Evolutionary conservation across 1,284 basidiomycete genomes (phyloP).

Genomic region (Chalciporus sp.): DNA sequence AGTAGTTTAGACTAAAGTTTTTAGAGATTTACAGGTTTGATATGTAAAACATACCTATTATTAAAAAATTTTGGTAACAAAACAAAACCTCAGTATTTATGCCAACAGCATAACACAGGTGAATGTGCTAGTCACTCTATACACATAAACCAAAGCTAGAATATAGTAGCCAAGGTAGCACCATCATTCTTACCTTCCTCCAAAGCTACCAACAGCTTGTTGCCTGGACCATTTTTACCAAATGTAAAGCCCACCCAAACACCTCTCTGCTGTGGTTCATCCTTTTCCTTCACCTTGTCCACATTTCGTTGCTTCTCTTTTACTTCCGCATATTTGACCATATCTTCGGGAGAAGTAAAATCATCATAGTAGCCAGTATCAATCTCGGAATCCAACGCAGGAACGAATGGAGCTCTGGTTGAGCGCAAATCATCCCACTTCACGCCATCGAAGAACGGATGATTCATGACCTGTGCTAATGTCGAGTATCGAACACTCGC

Average conservation of each 20-base stretch:
- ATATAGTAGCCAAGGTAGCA: constrained; percentile 67
- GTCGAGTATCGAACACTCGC: constrained; percentile 80
- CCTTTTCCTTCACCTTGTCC: constrained; percentile 87
- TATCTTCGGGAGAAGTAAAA: constrained; percentile 90
- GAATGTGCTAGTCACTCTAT: too few relatives aligned
- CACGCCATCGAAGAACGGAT: constrained; percentile 84
- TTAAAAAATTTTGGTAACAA: too few relatives aligned
- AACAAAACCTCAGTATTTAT: too few relatives aligned
- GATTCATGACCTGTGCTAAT: constrained; percentile 71
- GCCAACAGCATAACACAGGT: too few relatives aligned
- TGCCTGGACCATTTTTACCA: constrained; percentile 79
- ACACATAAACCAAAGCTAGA: too few relatives aligned
- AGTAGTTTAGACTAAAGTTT: too few relatives aligned
- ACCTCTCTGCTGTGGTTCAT: constrained; percentile 72
- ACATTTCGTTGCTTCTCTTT: constrained; percentile 97
- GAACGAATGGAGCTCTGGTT: constrained; percentile 91
- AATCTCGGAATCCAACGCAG: constrained; percentile 91
- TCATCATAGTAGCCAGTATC: constrained; percentile 99
- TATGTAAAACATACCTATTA: too few relatives aligned
- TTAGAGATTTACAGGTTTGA: too few relatives aligned
- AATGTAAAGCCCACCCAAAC: constrained; percentile 99
- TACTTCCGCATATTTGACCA: constrained; percentile 98
- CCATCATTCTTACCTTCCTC: constrained; percentile 46
- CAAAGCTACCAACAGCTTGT: constrained; percentile 38
- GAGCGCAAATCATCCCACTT: constrained; percentile 82